A percentile compares a stretch with the other conserved stretches of the same genome.
These are phyloP conservation scores for Aureobasidium sp. DNA, from an alignment of 2,329 filamentous ascomycete genomes.

Conservation along the genomic window DNA sequence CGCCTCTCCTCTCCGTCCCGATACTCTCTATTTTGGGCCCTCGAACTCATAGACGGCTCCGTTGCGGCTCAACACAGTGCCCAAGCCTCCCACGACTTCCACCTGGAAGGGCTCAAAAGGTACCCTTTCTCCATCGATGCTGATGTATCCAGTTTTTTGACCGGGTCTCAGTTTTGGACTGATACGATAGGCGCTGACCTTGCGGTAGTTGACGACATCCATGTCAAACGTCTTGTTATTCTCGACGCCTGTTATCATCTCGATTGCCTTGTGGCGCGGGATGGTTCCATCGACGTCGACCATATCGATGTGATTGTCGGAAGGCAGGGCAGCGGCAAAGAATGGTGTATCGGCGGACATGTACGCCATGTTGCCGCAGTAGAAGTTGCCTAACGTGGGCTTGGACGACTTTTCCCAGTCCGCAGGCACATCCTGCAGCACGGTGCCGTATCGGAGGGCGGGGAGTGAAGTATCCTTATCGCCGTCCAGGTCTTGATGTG, in stretches of 20 bases:
- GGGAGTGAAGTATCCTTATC: slow-evolving; percentile 46
- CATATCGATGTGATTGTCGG: slow-evolving; percentile 80
- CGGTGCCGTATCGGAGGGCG: slow-evolving; percentile 66
- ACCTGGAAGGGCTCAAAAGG: slow-evolving; percentile 87
- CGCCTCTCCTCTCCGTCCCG: not conserved
- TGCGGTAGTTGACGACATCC: slow-evolving; percentile 68
- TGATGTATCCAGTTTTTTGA: slow-evolving; percentile 71
- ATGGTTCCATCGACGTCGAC: slow-evolving; percentile 73
- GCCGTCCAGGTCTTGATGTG: slow-evolving; percentile 18
- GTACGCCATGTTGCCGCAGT: slow-evolving; percentile 88
- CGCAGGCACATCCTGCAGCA: slow-evolving; percentile 65
- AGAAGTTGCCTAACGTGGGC: slow-evolving; percentile 83
- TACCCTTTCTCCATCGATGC: slow-evolving; percentile 83
- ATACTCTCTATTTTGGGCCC: slow-evolving; percentile 17
- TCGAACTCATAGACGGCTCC: slow-evolving; percentile 61
- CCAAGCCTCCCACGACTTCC: slow-evolving; percentile 75
- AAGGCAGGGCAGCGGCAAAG: slow-evolving; percentile 73
- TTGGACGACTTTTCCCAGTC: slow-evolving; percentile 68
- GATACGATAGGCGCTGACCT: slow-evolving; percentile 80
- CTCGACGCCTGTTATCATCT: slow-evolving; percentile 64
- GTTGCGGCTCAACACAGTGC: slow-evolving; percentile 72
- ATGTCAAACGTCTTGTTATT: slow-evolving; percentile 72
- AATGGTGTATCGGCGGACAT: slow-evolving; percentile 84
- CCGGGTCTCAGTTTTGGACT: slow-evolving; percentile 47
- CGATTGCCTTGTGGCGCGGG: slow-evolving; percentile 55